A percentile compares a stretch with the other conserved stretches of the same genome.
phyloP scores from a whole-genome alignment of 2,329 filamentous ascomycete species.

The Fusarium lyarnte region DNA sequence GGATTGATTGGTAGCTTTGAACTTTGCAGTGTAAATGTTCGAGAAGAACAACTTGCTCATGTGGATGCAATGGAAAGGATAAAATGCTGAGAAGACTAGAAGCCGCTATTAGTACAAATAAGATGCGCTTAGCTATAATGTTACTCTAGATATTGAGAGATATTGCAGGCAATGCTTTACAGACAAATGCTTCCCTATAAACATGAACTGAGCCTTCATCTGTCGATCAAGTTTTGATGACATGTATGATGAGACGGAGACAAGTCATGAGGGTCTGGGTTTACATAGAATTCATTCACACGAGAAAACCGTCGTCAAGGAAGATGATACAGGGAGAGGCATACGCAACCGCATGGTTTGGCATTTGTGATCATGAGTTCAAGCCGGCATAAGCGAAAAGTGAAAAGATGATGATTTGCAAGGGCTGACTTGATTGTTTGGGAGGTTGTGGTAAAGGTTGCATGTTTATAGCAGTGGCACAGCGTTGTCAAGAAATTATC shows the following conservation, averaged over 20 bases:
- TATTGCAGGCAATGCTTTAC: background rate
- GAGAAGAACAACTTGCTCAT: background rate
- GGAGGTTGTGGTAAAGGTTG: background rate
- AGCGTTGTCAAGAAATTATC: background rate
- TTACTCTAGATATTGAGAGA: background rate
- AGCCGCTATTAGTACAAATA: background rate
- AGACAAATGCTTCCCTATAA: fast-evolving
- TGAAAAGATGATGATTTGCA: too few relatives aligned
- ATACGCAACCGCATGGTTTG: too few relatives aligned
- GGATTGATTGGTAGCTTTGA: background rate
- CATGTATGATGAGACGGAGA: too few relatives aligned
- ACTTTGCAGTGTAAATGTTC: background rate
- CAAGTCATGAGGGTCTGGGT: too few relatives aligned
- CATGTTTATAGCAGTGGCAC: background rate
- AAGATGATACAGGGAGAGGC: too few relatives aligned
- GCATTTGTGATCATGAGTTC: too few relatives aligned
- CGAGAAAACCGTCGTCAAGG: too few relatives aligned
- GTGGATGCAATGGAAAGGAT: fast-evolving
- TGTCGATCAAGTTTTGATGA: too few relatives aligned
- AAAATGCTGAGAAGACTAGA: fast-evolving
- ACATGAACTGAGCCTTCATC: background rate
- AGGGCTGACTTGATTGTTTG: background rate
- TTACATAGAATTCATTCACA: too few relatives aligned
- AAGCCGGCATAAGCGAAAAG: too few relatives aligned
- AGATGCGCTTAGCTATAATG: fast-evolving